These are phyloP conservation scores for Lodderomyces elongisporus DNA, from an alignment of 1,139 yeast species.

Conservation along the genomic window DNA sequence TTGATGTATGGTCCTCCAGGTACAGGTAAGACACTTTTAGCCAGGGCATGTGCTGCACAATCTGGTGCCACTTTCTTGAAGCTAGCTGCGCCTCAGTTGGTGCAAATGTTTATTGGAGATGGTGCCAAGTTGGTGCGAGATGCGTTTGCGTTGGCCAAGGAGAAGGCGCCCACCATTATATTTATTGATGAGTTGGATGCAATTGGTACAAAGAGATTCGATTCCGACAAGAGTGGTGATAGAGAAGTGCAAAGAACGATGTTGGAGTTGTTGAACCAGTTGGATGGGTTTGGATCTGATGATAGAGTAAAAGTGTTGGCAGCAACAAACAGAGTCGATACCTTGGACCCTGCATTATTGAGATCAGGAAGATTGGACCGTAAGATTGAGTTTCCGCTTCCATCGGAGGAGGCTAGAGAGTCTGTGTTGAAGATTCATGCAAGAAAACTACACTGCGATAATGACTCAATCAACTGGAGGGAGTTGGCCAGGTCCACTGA, in stretches of 20 bases:
- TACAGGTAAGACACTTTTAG: slow-evolving; percentile 94
- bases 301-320: slow-evolving; percentile 96
- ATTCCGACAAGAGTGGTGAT: slow-evolving; percentile 95
- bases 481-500: slow-evolving; percentile 97
- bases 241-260: slow-evolving; percentile 98
- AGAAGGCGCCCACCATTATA: slow-evolving; percentile 96
- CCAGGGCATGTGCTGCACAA: slow-evolving; percentile 99
- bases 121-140: slow-evolving; percentile 98
- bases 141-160: slow-evolving; percentile 97
- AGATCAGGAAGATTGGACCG: slow-evolving; percentile 97
- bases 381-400: slow-evolving; percentile 95
- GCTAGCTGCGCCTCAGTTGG: slow-evolving; percentile 96
- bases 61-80: slow-evolving; percentile 97
- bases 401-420: slow-evolving; percentile 95
- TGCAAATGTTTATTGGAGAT: slow-evolving; percentile 98
- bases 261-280: slow-evolving; percentile 93
- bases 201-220: slow-evolving; percentile 97
- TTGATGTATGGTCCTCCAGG: slow-evolving; percentile 99
- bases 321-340: slow-evolving; percentile 97
- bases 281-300: slow-evolving; percentile 98
- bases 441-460: slow-evolving; percentile 91
- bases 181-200: slow-evolving; percentile 98
- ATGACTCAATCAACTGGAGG: slow-evolving; percentile 86
- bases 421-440: slow-evolving; percentile 95
- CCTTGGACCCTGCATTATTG: slow-evolving; percentile 91